Evolutionary conservation across 2,329 filamentous ascomycete genomes (phyloP), one percentile per base, ranked within the genome.

Genomic region (Epichloe amarillans): DNA sequence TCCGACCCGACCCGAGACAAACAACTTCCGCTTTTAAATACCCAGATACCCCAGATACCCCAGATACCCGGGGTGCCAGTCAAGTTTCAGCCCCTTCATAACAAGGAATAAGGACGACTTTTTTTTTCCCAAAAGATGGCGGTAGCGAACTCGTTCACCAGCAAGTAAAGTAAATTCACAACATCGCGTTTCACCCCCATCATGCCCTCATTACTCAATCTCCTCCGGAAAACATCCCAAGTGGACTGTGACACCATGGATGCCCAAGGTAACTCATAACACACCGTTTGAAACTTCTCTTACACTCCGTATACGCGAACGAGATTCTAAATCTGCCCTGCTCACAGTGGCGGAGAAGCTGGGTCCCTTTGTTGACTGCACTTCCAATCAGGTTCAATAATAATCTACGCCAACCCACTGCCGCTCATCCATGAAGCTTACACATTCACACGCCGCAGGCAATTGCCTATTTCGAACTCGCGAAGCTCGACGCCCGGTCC

Each of bases 201-300:
- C 10, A 65, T 64, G 63, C 43, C 57, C 5, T 59, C 56, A 7
- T 52, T 65, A 0, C 50, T 66, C 1, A 56, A 62, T 6, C 54
- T 52, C 30, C 57, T 66, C 3, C 62, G 64, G 3, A 46, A 60
- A 40, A 51, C 52, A 37, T 65, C 58, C 46, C 53, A 57, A 30
- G 58, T 68, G 33, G 64, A 65, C 54, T 67, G 66, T 45, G 66
- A 68, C 51, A 67, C 64, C n/a, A 61, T 68, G 14, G 65, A 68
- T 30, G 51, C 54, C 12, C 52, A 62, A 57, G 63, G 65, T 67
- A 58, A 23, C 26, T 8, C 43, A 17, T 12, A 19, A 12, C 2
- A 17, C 14, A 14, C 41, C 21, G 23, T 26, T 0, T 8, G 23
- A 17, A 33, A 17, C 38, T 10, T 30, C 10, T 19, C 40, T 42